Conservation (phyloP, 371 early-diverging fungal species). For the Mucor racemosus region DNA sequence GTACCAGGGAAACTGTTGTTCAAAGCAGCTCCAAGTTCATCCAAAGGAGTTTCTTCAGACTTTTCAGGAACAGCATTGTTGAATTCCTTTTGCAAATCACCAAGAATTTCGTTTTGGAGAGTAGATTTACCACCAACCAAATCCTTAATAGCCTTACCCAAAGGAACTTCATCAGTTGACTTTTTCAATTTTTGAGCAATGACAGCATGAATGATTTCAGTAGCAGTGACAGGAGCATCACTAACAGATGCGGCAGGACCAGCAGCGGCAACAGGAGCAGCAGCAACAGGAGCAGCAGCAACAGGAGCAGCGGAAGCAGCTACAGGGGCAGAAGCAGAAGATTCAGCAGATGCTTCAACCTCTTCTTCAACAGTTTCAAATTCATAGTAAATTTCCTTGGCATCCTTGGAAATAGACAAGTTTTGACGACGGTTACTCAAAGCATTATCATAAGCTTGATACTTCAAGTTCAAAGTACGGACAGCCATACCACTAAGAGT, state of each 20-base stretch:
- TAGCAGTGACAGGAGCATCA: slow-evolving; percentile 81
- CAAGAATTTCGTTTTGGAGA: slow-evolving; percentile 95
- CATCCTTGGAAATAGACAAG: slow-evolving; percentile 86
- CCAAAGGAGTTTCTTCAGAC: slow-evolving; percentile 89
- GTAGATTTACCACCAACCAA: slow-evolving; percentile 96
- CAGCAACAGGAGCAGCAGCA: slow-evolving; percentile 58
- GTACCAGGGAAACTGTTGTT: slow-evolving; percentile 66
- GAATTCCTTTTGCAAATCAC: slow-evolving; percentile 95
- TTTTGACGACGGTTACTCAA: slow-evolving; percentile 87
- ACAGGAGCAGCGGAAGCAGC: slow-evolving; percentile 50
- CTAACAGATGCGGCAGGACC: slow-evolving; percentile 38
- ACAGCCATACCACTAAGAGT: slow-evolving; percentile 93
- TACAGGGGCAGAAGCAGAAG: slow-evolving; percentile 14
- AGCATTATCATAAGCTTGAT: slow-evolving; percentile 95
- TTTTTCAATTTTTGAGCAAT: slow-evolving; percentile 95
- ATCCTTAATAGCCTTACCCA: slow-evolving; percentile 88
- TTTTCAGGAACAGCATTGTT: slow-evolving; percentile 87
- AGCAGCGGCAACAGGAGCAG: slow-evolving; percentile 39
- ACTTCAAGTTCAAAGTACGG: slow-evolving; percentile 95
- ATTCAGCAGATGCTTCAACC: slow-evolving; percentile 56
- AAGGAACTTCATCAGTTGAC: slow-evolving; percentile 73
- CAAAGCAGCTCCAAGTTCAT: slow-evolving; percentile 80
- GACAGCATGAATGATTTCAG: slow-evolving; percentile 79
- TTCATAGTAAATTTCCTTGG: slow-evolving; percentile 93
- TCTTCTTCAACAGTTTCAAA: slow-evolving; percentile 68